Conservation (phyloP, 495 filamentous ascomycete genomes). For the Tetracladium setigerum region DNA sequence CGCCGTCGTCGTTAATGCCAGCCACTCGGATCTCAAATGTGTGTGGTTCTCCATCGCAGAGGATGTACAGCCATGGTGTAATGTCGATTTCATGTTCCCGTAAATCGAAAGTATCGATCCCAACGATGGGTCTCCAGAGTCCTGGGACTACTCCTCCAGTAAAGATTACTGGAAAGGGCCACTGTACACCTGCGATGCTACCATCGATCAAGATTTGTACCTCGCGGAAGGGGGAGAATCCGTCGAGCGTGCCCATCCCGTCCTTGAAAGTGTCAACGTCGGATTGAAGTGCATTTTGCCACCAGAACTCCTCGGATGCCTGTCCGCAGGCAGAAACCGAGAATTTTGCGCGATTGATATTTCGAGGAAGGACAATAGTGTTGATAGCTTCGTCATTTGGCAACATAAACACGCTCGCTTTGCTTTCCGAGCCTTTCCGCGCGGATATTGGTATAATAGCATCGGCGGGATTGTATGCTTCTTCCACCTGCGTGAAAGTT, state of each 20-base stretch:
- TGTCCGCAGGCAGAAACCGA: conserved; percentile 75
- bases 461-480: conserved; percentile 43
- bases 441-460: conserved; percentile 73
- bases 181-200: conserved; percentile 66
- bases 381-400: conserved; percentile 57
- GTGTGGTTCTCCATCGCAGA: conserved; percentile 58
- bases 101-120: conserved; percentile 78
- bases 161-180: conserved; percentile 84
- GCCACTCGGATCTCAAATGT: conserved; percentile 64
- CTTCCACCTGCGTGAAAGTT: conserved; percentile 52
- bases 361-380: conserved; percentile 49
- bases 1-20: conserved; percentile 48
- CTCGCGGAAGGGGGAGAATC: conserved; percentile 74
- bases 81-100: conserved; percentile 80
- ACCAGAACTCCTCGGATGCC: conserved; percentile 82
- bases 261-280: conserved; percentile 54
- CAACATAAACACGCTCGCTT: conserved; percentile 61
- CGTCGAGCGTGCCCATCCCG: conserved; percentile 51
- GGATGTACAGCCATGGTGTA: conserved; percentile 63
- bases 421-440: conserved; percentile 38
- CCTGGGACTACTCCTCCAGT: conserved; percentile 79
- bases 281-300: conserved; percentile 65
- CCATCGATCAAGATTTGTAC: conserved; percentile 75
- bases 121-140: conserved; percentile 78
- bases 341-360: conserved; percentile 62